phyloP scores from a whole-genome alignment of 805 yeast genomes.

The Lipomyces oligophaga region DNA sequence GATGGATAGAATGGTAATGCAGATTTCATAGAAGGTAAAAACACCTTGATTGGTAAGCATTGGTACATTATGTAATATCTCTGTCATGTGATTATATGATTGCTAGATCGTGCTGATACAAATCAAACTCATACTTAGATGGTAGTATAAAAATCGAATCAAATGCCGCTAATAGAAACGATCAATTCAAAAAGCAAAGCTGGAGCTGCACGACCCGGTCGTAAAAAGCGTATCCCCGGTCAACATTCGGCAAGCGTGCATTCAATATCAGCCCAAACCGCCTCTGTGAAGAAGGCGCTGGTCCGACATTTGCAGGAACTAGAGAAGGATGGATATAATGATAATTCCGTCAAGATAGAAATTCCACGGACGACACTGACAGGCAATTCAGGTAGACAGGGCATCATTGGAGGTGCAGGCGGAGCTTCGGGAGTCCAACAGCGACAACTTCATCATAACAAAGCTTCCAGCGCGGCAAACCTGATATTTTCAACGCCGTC shows the following conservation, averaged over 20 bases:
- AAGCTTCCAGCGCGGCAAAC: no score
- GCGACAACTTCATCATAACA: no score
- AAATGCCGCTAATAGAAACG: slow-evolving; percentile 14
- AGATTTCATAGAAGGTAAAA: no score
- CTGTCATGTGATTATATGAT: no score
- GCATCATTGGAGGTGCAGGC: slow-evolving; percentile 1
- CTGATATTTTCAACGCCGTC: no score
- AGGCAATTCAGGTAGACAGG: no score
- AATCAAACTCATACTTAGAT: background rate
- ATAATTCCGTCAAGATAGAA: slow-evolving; percentile 36
- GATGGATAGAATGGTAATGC: no score
- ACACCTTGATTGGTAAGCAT: no score
- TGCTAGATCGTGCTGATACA: background rate
- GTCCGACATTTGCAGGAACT: slow-evolving; percentile 32
- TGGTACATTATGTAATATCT: no score
- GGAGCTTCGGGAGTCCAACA: no score
- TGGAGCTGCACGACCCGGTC: no score
- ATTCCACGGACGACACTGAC: slow-evolving; percentile 33
- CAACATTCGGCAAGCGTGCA: slow-evolving; percentile 5
- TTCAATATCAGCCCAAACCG: no score
- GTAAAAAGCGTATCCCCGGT: slow-evolving; percentile 9
- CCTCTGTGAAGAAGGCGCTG: slow-evolving; percentile 16
- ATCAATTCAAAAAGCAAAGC: background rate
- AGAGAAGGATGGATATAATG: slow-evolving; percentile 40
- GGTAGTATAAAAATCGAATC: background rate